These are phyloP conservation scores for Serendipita sp. DNA, from an alignment of 768 basidiomycete species.

Conservation along the genomic window DNA sequence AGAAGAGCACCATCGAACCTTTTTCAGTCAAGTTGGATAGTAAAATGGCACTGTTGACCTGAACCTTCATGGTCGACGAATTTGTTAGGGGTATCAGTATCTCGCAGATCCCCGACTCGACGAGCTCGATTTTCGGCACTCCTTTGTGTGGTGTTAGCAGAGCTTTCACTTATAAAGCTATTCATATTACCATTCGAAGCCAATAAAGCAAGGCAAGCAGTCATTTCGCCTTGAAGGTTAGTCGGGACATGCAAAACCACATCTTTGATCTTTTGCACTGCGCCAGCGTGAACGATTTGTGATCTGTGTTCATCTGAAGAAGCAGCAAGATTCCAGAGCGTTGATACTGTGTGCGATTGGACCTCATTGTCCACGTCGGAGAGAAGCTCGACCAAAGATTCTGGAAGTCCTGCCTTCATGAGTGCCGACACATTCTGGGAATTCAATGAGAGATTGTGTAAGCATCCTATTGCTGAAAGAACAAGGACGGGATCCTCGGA, in stretches of 20 bases:
- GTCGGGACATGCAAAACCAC: constrained; percentile 87
- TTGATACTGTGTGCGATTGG: constrained; percentile 99
- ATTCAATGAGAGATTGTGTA: constrained; percentile 97
- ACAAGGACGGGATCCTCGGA: constrained; percentile 96
- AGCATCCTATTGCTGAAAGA: constrained; percentile 93
- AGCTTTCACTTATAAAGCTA: not conserved
- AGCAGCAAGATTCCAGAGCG: constrained; percentile 88
- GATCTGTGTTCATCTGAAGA: constrained; percentile 96
- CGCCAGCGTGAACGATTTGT: constrained; percentile 94
- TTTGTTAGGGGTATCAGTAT: constrained; percentile 94
- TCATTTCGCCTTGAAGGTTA: constrained; percentile 99
- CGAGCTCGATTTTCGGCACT: constrained; percentile 85
- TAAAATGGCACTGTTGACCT: constrained; percentile 96
- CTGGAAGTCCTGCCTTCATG: constrained; percentile 93
- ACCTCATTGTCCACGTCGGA: constrained; percentile 99
- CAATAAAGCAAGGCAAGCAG: constrained; percentile 94
- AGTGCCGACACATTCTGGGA: constrained; percentile 99
- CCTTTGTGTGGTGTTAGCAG: constrained; percentile 32
- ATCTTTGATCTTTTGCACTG: constrained; percentile 92
- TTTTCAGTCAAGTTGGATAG: constrained; percentile 96
- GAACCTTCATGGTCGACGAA: constrained; percentile 94
- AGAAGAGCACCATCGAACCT: constrained; percentile 33
- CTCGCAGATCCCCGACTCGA: constrained; percentile 98
- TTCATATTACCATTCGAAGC: constrained; percentile 65
- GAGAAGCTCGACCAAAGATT: constrained; percentile 85